These are phyloP conservation scores for Crassisporium funariophilum DNA, from an alignment of 768 basidiomycete species.

Conservation along the genomic window DNA sequence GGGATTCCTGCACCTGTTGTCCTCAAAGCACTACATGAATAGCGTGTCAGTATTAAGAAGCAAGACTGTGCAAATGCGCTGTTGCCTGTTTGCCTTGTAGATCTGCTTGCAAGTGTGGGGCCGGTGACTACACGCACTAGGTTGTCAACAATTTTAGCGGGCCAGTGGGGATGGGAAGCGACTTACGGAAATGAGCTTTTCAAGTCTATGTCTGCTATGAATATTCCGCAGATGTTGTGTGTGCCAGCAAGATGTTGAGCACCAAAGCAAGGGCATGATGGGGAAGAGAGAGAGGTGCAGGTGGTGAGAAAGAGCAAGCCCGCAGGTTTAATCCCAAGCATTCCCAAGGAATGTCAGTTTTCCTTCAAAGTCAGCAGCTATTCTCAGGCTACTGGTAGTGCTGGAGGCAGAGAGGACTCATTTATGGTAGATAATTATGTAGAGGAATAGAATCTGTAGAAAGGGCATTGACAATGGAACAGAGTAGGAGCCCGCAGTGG, in stretches of 20 bases:
- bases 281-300: neutral
- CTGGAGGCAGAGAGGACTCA: neutral
- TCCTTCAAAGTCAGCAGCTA: neutral
- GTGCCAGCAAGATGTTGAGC: neutral
- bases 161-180: neutral
- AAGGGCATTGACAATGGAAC: too few species aligned
- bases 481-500: too few species aligned
- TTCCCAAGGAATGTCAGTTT: neutral
- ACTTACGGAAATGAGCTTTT: neutral
- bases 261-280: neutral
- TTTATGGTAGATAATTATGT: neutral
- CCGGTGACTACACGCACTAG: neutral
- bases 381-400: neutral
- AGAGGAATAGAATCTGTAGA: neutral
- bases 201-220: neutral
- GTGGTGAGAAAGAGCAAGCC: neutral
- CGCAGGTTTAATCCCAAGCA: neutral
- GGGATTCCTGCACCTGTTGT: too few species aligned
- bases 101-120: neutral
- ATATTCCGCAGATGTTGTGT: neutral
- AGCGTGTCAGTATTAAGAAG: too few species aligned
- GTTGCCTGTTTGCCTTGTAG: neutral
- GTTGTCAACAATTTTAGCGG: neutral
- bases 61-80: constrained; percentile 5
- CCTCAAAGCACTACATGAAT: too few species aligned